Conservation (phyloP, 2,329 filamentous ascomycete genomes). For the Volutella citrinella region DNA sequence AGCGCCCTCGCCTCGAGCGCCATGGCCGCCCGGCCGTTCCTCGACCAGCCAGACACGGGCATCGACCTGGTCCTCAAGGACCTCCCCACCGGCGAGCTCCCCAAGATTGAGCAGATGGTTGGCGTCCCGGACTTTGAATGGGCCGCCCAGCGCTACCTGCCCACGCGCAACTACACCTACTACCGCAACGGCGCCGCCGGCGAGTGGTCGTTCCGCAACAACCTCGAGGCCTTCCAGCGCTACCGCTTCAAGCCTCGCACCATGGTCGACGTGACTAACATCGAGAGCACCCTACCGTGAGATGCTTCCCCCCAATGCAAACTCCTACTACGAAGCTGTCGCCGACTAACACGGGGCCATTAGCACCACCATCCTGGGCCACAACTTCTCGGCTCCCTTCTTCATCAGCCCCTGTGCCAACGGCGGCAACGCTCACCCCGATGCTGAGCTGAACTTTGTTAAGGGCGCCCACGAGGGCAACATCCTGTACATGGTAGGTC, state of each 20-base stretch:
- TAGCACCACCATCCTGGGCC: conserved; percentile 48
- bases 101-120: conserved; percentile 41
- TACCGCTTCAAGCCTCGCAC: conserved; percentile 47
- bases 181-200: conserved; percentile 55
- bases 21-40: conserved; percentile 40
- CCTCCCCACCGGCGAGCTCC: conserved; percentile 34
- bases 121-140: conserved; percentile 54
- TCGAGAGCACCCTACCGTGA: conserved; percentile 36
- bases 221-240: conserved; percentile 51
- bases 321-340: not conserved
- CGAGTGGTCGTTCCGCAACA: conserved; percentile 56
- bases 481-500: conserved; percentile 47
- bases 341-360: conserved; percentile 3
- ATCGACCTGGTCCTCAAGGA: conserved; percentile 37
- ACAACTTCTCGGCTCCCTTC: conserved; percentile 53
- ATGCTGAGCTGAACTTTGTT: conserved; percentile 48
- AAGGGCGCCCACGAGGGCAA: conserved; percentile 45
- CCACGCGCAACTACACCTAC: conserved; percentile 49
- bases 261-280: conserved; percentile 47
- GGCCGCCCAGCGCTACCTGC: conserved; percentile 47
- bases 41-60: conserved; percentile 45
- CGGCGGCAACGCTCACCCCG: conserved; percentile 41
- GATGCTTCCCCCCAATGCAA: conserved; percentile 3
- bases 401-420: conserved; percentile 51
- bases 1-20: conserved; percentile 32